Evolutionary conservation across 2,329 filamentous ascomycete species (phyloP).

Genomic region (Ophiostoma perfectum): DNA sequence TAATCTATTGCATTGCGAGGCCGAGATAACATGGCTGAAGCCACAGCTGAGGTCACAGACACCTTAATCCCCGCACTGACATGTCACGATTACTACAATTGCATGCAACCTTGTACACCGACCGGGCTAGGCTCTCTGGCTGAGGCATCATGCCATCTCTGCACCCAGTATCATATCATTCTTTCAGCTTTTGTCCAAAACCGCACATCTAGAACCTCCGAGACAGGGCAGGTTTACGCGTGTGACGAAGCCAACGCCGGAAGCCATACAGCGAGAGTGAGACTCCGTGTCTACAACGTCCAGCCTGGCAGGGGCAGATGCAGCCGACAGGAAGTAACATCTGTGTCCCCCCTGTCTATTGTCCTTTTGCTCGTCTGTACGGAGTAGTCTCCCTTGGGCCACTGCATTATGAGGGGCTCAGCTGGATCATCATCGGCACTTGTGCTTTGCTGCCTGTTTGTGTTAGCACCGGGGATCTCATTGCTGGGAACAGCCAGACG

Average conservation of each 20-base stretch:
- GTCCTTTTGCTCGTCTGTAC: not conserved
- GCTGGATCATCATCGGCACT: not conserved
- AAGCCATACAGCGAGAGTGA: not conserved
- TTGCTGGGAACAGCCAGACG: too few relatives aligned
- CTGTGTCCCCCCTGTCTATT: too few relatives aligned
- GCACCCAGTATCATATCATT: not conserved
- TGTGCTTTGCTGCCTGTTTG: not conserved
- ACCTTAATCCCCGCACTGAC: too few relatives aligned
- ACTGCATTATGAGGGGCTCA: not conserved
- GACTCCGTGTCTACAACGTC: not conserved
- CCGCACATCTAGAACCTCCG: too few relatives aligned
- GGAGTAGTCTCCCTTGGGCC: not conserved
- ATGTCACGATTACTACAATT: not conserved
- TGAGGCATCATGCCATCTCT: not conserved
- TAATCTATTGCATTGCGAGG: too few relatives aligned
- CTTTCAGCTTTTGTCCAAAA: too few relatives aligned
- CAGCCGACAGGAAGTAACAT: too few relatives aligned
- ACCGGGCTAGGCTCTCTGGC: not conserved
- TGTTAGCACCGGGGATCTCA: too few relatives aligned
- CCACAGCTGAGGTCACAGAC: too few relatives aligned
- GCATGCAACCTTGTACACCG: not conserved
- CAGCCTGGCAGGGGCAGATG: too few relatives aligned
- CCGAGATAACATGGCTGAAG: too few relatives aligned
- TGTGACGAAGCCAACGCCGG: not conserved
- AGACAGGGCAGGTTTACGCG: not conserved